phyloP scores from a whole-genome alignment of 148 eudicot genomes.

The Silene uniflora region DNA sequence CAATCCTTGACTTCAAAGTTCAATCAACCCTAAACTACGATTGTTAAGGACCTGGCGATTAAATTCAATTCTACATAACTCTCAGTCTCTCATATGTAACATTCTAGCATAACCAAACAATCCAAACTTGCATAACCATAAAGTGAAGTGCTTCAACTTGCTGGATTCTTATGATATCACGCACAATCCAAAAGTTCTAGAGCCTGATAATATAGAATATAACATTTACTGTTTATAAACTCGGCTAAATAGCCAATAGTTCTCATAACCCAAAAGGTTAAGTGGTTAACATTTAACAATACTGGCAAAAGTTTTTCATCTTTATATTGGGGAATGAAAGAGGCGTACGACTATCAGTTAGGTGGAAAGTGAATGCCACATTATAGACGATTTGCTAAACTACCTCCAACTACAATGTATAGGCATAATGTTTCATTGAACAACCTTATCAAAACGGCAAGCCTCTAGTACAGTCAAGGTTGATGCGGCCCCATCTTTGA shows the following conservation, averaged over 20 bases:
- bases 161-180: background rate
- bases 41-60: no score
- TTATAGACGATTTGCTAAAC: background rate
- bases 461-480: constrained; percentile 71
- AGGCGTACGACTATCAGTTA: background rate
- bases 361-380: background rate
- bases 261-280: background rate
- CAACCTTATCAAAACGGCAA: constrained; percentile 92
- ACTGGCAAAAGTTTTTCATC: background rate
- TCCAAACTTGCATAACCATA: background rate
- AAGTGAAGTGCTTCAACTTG: background rate
- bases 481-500: constrained; percentile 54
- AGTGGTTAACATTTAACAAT: background rate
- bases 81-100: background rate
- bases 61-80: background rate
- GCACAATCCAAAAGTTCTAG: background rate
- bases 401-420: background rate
- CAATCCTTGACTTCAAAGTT: no score
- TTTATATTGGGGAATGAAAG: background rate
- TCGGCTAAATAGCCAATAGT: background rate
- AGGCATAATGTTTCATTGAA: background rate
- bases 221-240: background rate
- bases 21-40: no score
- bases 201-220: background rate
- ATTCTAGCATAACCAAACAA: background rate